phyloP scores from a whole-genome alignment of 306 rosid species.

The Acacia melanoxylon region DNA sequence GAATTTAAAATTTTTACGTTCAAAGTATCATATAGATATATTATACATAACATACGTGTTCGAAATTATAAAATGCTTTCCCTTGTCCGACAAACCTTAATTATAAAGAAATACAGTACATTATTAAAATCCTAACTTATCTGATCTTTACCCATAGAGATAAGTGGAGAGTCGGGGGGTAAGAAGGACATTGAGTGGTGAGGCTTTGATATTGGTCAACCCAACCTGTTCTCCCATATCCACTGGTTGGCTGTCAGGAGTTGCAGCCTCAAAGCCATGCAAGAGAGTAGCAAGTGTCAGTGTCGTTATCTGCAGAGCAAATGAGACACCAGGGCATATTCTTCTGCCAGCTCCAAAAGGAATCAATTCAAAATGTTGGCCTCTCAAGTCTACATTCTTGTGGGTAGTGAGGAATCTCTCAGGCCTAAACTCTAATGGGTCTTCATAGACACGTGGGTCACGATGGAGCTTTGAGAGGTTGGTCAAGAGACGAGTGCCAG shows the following conservation, averaged over 20 bases:
- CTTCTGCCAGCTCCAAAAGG: constrained; percentile 49
- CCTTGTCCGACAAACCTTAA: no score
- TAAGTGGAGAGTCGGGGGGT: constrained; percentile 8
- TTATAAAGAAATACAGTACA: background rate
- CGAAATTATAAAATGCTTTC: no score
- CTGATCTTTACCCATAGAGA: background rate
- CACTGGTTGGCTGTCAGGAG: background rate
- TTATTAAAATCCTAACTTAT: no score
- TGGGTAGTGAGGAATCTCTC: constrained; percentile 45
- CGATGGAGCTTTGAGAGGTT: constrained; percentile 43
- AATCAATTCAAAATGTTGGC: constrained; percentile 32
- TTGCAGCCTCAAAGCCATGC: constrained; percentile 29
- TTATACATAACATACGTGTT: no score
- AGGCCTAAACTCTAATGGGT: constrained; percentile 33
- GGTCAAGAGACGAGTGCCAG: constrained; percentile 47
- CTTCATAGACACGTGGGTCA: constrained; percentile 21
- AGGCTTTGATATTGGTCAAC: background rate
- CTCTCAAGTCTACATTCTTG: constrained; percentile 24
- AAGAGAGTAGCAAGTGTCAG: constrained; percentile 30
- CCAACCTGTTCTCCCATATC: constrained; percentile 42
- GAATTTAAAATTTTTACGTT: no score
- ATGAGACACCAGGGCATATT: constrained; percentile 36
- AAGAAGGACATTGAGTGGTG: background rate
- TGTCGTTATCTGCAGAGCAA: constrained; percentile 22
- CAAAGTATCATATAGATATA: no score